These are phyloP conservation scores for Penicillium sp. DNA, from an alignment of 2,329 filamentous ascomycete species.

Conservation along the genomic window DNA sequence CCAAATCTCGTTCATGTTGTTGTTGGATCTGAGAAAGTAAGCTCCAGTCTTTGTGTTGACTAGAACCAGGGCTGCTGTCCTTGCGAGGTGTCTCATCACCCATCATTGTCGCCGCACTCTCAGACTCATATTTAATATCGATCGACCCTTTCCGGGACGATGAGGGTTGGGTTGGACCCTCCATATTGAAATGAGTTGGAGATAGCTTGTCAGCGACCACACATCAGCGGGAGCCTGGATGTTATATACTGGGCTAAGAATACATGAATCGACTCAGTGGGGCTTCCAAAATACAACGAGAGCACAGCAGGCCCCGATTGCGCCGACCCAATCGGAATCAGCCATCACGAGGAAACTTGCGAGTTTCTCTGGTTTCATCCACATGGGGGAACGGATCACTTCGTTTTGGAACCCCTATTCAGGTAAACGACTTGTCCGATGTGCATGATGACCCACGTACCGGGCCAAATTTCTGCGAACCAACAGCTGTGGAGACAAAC, in stretches of 20 bases:
- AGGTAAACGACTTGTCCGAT: not conserved
- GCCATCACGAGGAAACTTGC: not conserved
- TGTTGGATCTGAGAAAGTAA: constrained; percentile 51
- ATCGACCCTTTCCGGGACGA: constrained; percentile 5
- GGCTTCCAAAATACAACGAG: not conserved
- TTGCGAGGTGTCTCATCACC: constrained; percentile 23
- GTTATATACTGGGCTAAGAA: not conserved
- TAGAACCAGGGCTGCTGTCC: constrained; percentile 12
- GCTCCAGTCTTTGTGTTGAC: constrained; percentile 47
- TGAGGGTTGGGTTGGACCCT: constrained; percentile 4
- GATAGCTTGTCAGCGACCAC: not conserved
- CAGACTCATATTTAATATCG: constrained; percentile 25
- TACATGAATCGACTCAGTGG: not conserved
- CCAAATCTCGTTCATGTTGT: constrained; percentile 44
- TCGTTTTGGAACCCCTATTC: not conserved
- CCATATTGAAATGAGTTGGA: constrained; percentile 5
- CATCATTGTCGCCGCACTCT: constrained; percentile 28
- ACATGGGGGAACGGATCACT: not conserved
- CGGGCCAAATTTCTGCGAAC: constrained; percentile 8
- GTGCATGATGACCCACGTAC: constrained; percentile 5
- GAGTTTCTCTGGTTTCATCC: not conserved
- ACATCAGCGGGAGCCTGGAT: not conserved
- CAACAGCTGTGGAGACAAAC: constrained; percentile 5
- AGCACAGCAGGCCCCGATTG: not conserved
- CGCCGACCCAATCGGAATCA: constrained; percentile 1